Conservation (phyloP, 2,329 filamentous ascomycete genomes). For the Gaeumannomyces sp. region DNA sequence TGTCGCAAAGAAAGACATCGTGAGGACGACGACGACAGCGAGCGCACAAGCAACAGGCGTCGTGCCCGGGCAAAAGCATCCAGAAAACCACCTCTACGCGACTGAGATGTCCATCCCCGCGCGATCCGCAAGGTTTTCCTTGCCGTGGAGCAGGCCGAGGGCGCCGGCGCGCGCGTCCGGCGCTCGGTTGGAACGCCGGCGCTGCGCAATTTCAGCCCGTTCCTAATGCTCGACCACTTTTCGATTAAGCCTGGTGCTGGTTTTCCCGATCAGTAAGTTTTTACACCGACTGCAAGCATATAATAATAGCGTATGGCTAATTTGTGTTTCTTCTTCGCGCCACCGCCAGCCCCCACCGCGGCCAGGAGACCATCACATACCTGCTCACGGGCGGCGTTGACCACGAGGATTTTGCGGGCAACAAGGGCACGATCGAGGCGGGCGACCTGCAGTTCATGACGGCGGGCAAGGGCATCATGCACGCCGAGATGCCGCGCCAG, state of each 20-base stretch:
- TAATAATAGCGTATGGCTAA: constrained; percentile 3
- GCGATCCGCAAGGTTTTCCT: constrained; percentile 78
- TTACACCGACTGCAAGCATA: too few species aligned
- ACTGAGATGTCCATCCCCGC: constrained; percentile 60
- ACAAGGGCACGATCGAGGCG: constrained; percentile 72
- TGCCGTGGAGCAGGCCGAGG: constrained; percentile 80
- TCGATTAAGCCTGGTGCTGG: constrained; percentile 71
- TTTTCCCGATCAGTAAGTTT: constrained; percentile 71
- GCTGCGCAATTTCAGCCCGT: constrained; percentile 81
- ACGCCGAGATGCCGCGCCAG: constrained; percentile 88
- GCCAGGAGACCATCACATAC: constrained; percentile 86
- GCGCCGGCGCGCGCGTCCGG: constrained; percentile 79
- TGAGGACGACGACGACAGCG: constrained; percentile 3
- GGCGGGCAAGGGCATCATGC: constrained; percentile 83
- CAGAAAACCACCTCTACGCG: constrained; percentile 23
- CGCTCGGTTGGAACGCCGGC: constrained; percentile 80
- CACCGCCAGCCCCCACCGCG: constrained; percentile 50
- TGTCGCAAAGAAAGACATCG: not conserved
- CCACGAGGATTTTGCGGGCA: constrained; percentile 87
- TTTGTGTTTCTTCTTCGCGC: not conserved
- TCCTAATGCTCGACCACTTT: constrained; percentile 96
- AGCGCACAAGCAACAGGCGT: not conserved
- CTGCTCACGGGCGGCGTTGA: constrained; percentile 79
- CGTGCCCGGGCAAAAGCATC: not conserved
- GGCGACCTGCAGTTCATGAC: constrained; percentile 99